Base-by-base conservation (phyloP, 2,329 filamentous ascomycete genomes). In the Aspergillus glaucus region DNA sequence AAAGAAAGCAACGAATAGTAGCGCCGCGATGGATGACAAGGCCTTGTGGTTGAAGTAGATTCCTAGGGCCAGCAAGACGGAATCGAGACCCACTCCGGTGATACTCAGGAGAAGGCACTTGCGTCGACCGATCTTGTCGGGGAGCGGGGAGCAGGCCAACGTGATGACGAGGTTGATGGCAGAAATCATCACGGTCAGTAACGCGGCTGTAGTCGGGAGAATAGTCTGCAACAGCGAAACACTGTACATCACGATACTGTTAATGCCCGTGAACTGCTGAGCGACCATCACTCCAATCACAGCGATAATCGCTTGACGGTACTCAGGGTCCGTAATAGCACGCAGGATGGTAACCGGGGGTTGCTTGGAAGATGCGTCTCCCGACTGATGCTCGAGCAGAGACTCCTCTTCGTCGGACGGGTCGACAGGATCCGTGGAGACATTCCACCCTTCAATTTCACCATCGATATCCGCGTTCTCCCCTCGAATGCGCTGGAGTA, bases 241-340 rank as follows among this genome's bases (percentile, higher is more conserved):
- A 2, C 91, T 95, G 70, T 98, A 98, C 91, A 98, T 96, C 70
- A 97, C 87, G 63, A 97, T 92, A 50, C 87, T 92, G 78, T 98
- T 97, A 73, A 97, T 92, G 43, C 89, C 92, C 50, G 87, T 92
- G 34, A 96, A 77, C 67, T 98, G 93, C 66, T 97, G 93, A 1
- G 88, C 86, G 50, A 91, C 78, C 91, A 97, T 96, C 57, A 95
- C 85, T 1, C 88, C 90, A 10, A 95, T 79, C 3, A 95, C 88
- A 4, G 91, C 89, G 51, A 93, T 77, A 47, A 94, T 84, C 46
- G 86, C 86, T 0, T 82, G 84, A 3, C 85, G 80, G 60, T 87
- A 87, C 7, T 80, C 72, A 0, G 84, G 78, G 57, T 92, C 81
- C 21, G 73, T 77, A 36, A 89, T 67, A 8, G 91, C 87, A 50